Base-by-base conservation (phyloP, 2,329 filamentous ascomycete genomes). In the Conoideocrella luteorostrata region DNA sequence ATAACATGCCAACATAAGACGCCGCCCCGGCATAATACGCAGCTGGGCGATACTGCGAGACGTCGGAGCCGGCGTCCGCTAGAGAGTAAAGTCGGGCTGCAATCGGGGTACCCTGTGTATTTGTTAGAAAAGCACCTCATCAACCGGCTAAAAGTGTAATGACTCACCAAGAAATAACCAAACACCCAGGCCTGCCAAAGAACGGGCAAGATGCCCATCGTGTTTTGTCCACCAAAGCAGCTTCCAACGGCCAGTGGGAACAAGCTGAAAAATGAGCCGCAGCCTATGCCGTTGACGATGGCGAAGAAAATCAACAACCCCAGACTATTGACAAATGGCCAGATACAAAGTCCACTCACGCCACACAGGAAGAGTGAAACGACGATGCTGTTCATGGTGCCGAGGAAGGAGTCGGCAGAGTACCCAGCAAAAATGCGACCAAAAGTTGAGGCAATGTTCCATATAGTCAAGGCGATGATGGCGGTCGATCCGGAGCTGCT, bases 181-280 rank as follows among this genome's bases (percentile, higher is more conserved):
- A 56, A 57, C 10, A 58, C 52, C 56, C 56, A 59, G 1, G 51
- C 47, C 12, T 50, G 50, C 56, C 56, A 59, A 23, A 58, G 42
- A 5, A 59, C 50, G 2, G 56, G 56, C 3, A 59, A 44, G 5
- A 58, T 53, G 6, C 50, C 52, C 43, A 59, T 47, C 3, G 49
- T 52, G 24, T 59, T 59, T 12, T 50, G 37, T 2, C 43, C 30
- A 2, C 56, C 56, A 23, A 58, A 59, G 0, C 51, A 46, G 10
- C 49, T 43, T 7, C 51, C 51, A 2, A 57, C 41, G 12, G 50
- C 50, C 1, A 52, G 47, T 2, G 56, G 55, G 7, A 56, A 57
- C 3, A 59, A 41, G 30, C 56, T 57, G 44, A 59, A 59, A 36
- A 59, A 59, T 1, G 56, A 55, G 3, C 56, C 56, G 21, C 56